Percentiles rank a stretch among this genome's conserved stretches.
Evolutionary conservation across 1,284 basidiomycete genomes (phyloP).

Genomic region (Wolfiporia cocos): DNA sequence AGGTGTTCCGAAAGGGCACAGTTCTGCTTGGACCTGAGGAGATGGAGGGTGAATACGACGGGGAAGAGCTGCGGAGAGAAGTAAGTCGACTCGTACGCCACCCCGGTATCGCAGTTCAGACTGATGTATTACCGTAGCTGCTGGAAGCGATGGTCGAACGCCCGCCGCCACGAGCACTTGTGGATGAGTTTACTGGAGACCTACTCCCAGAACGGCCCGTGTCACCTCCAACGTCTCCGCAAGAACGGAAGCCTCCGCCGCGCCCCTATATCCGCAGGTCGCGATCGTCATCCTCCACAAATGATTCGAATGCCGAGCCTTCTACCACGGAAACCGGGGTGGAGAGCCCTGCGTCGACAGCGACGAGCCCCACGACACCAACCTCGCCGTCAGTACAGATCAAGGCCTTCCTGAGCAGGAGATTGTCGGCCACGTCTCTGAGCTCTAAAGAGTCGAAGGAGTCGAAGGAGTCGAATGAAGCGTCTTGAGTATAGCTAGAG

Average conservation of each 20-base stretch:
- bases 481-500: too few relatives aligned
- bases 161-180: constrained; percentile 49
- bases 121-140: too few relatives aligned
- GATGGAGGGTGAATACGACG: constrained; percentile 81
- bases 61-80: constrained; percentile 79
- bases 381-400: constrained; percentile 11
- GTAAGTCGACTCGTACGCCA: constrained; percentile 37
- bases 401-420: constrained; percentile 14
- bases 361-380: constrained; percentile 13
- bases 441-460: constrained; percentile 14
- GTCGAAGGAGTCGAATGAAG: constrained; percentile 2
- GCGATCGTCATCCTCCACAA: constrained; percentile 43
- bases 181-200: constrained; percentile 46
- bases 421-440: constrained; percentile 9
- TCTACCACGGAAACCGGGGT: not conserved
- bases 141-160: constrained; percentile 60
- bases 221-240: constrained; percentile 16
- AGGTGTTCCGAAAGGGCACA: constrained; percentile 87
- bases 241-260: constrained; percentile 37
- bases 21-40: constrained; percentile 77
- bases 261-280: constrained; percentile 52
- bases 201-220: constrained; percentile 10
- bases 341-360: constrained; percentile 8
- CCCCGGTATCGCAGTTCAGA: too few relatives aligned
- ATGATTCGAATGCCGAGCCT: constrained; percentile 8